Evolutionary conservation across 1,284 basidiomycete species (phyloP).

Genomic region (Naganishia liquefaciens): DNA sequence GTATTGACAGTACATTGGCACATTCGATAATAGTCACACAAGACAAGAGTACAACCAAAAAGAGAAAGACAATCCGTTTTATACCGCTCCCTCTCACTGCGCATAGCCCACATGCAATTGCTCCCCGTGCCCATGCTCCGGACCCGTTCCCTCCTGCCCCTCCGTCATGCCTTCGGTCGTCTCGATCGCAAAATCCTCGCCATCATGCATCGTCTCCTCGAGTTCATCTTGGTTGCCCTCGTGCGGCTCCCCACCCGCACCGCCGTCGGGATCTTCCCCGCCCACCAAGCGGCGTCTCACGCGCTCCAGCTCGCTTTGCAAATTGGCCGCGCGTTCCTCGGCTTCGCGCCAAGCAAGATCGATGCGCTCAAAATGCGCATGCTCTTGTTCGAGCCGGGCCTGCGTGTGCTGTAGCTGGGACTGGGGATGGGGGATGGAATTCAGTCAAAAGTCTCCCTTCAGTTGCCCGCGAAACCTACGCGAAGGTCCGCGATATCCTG

Average conservation of each 20-base stretch:
- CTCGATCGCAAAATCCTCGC: slow-evolving; percentile 26
- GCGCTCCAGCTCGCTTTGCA: slow-evolving; percentile 27
- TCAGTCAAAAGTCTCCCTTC: not conserved
- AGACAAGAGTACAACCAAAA: too few species aligned
- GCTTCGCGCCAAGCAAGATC: slow-evolving; percentile 30
- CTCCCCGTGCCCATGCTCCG: not conserved
- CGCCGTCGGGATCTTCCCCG: slow-evolving; percentile 4
- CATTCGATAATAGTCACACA: too few species aligned
- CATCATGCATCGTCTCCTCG: slow-evolving; percentile 22
- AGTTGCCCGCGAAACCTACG: slow-evolving; percentile 10
- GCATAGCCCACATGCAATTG: slow-evolving; percentile 1
- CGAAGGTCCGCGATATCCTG: slow-evolving; percentile 28
- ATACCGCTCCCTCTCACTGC: not conserved
- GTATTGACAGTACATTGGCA: slow-evolving; percentile 40
- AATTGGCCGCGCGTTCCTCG: slow-evolving; percentile 21
- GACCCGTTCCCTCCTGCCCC: not conserved
- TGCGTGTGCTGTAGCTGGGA: slow-evolving; percentile 15
- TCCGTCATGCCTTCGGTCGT: not conserved
- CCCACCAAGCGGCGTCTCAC: slow-evolving; percentile 18
- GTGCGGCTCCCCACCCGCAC: not conserved
- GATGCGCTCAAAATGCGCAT: slow-evolving; percentile 29
- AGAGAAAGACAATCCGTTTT: too few species aligned
- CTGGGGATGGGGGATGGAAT: slow-evolving; percentile 4
- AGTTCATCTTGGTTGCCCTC: slow-evolving; percentile 41
- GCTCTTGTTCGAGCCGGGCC: slow-evolving; percentile 28